phyloP scores from a whole-genome alignment of 164 flowering plant species.

The Sedum album region DNA sequence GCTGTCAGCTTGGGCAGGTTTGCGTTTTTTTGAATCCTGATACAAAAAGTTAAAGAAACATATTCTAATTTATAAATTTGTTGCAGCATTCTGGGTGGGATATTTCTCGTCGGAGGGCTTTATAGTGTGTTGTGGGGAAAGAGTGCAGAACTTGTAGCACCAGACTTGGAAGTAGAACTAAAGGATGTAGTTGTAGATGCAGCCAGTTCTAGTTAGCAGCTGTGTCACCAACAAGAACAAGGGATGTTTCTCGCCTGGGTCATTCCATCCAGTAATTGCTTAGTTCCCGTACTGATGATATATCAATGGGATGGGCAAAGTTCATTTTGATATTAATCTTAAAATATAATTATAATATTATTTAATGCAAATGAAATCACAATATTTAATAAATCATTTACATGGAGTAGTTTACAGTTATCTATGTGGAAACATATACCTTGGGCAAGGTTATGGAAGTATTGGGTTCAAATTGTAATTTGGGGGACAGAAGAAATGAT shows the following conservation, averaged over 20 bases:
- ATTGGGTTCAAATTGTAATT: no score
- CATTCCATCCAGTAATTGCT: neutral
- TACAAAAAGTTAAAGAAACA: no score
- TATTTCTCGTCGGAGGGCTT: conserved; percentile 46
- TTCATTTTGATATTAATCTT: neutral
- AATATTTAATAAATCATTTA: no score
- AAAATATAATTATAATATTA: no score
- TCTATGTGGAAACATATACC: no score
- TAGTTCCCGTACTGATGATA: neutral
- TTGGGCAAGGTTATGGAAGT: no score
- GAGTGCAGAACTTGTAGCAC: conserved; percentile 8
- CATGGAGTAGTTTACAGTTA: no score
- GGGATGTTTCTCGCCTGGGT: neutral
- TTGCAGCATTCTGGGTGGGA: conserved; percentile 39
- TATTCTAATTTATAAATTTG: neutral
- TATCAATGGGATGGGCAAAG: neutral
- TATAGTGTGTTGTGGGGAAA: conserved; percentile 59
- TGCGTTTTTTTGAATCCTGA: no score
- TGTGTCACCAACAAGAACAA: neutral
- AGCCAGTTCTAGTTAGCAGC: neutral
- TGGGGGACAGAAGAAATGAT: no score
- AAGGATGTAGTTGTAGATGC: neutral
- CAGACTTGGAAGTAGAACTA: neutral
- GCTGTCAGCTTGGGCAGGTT: conserved; percentile 58
- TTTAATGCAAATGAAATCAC: no score